Percentiles rank a stretch among this genome's conserved stretches.
phyloP scores from a whole-genome alignment of 192 early-diverging fungal genomes.

The Backusella luteola region DNA sequence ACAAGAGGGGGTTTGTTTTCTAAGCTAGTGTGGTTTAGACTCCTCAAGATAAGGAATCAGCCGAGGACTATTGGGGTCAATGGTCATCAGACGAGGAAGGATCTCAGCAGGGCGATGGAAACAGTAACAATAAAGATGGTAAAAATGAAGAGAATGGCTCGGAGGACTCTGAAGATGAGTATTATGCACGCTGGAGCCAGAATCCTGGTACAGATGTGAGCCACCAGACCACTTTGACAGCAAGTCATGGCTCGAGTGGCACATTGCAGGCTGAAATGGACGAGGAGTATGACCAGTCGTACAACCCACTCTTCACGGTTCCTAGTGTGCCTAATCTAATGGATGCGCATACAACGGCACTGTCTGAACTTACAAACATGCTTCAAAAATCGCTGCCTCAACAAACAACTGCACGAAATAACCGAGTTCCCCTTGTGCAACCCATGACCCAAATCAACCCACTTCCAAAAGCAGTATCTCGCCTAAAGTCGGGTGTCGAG shows the following conservation, averaged over 20 bases:
- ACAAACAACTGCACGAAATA: neutral
- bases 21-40: neutral
- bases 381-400: conserved; percentile 28
- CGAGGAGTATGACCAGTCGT: conserved; percentile 41
- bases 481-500: neutral
- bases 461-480: conserved; percentile 24
- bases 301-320: conserved; percentile 38
- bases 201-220: conserved; percentile 32
- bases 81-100: conserved; percentile 38
- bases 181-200: conserved; percentile 34
- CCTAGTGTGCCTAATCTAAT: conserved; percentile 40
- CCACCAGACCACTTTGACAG: neutral
- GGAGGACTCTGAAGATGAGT: conserved; percentile 36
- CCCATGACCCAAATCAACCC: conserved; percentile 22
- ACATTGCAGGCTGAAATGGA: conserved; percentile 31
- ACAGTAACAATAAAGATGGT: neutral
- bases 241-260: neutral
- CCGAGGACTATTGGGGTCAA: conserved; percentile 41
- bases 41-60: conserved; percentile 12
- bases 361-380: conserved; percentile 32
- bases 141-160: neutral
- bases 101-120: neutral
- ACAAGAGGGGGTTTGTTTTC: neutral
- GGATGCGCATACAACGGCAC: conserved; percentile 28
- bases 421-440: neutral